Conservation (phyloP, 1,139 yeast genomes). For the Sugiyamaella sp. region DNA sequence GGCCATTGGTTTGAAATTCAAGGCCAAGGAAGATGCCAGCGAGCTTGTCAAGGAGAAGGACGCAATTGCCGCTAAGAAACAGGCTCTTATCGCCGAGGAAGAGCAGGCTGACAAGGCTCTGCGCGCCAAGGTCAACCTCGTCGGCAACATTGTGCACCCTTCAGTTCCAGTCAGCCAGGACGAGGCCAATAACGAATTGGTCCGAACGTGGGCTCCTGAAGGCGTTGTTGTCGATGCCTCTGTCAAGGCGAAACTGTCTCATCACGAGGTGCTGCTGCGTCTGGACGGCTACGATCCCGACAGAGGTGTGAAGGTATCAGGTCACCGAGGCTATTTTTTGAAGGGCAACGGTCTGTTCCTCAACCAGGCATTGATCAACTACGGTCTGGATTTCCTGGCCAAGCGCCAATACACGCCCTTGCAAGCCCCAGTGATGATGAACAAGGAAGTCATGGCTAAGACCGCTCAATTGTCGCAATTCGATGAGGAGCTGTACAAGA, state of each 20-base stretch:
- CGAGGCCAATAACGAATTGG: slow-evolving; percentile 88
- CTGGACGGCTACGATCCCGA: slow-evolving; percentile 98
- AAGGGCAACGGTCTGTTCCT: slow-evolving; percentile 94
- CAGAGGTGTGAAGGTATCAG: slow-evolving; percentile 96
- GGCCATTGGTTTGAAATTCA: slow-evolving; percentile 88
- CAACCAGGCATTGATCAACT: slow-evolving; percentile 97
- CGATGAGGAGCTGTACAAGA: slow-evolving; percentile 97
- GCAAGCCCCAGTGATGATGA: slow-evolving; percentile 99
- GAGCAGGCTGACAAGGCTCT: slow-evolving; percentile 76
- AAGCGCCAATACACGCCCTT: slow-evolving; percentile 82
- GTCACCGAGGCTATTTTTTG: slow-evolving; percentile 98
- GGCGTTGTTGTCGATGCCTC: slow-evolving; percentile 55
- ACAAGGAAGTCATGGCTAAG: slow-evolving; percentile 98
- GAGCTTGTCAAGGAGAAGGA: slow-evolving; percentile 84
- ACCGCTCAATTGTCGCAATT: slow-evolving; percentile 98
- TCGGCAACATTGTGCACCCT: slow-evolving; percentile 94
- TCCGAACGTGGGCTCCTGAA: slow-evolving; percentile 85
- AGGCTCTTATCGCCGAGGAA: slow-evolving; percentile 65
- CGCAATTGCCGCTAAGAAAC: slow-evolving; percentile 67
- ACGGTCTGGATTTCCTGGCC: slow-evolving; percentile 84
- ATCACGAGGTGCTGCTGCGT: slow-evolving; percentile 92
- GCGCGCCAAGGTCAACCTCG: slow-evolving; percentile 77
- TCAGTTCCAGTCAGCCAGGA: slow-evolving; percentile 84
- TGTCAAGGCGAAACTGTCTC: slow-evolving; percentile 79
- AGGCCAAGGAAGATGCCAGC: slow-evolving; percentile 91